Percentiles rank a stretch among this genome's conserved stretches.
phyloP scores from a whole-genome alignment of 768 basidiomycete species.

The Tylopilus plumbeoviolaceoides region DNA sequence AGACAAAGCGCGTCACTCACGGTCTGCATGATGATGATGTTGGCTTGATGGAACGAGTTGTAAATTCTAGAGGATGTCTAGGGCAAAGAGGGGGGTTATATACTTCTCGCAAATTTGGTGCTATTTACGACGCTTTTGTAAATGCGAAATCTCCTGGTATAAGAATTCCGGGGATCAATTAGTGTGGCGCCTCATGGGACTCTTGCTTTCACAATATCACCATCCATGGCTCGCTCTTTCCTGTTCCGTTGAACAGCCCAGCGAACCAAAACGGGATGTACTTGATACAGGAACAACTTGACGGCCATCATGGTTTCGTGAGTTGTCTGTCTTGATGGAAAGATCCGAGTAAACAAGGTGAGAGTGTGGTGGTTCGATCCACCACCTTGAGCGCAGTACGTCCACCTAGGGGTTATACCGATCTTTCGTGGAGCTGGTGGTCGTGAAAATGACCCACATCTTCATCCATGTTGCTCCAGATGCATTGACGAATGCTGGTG shows the following conservation, averaged over 20 bases:
- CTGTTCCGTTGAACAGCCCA: background rate
- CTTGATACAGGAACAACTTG: background rate
- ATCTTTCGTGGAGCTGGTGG: background rate
- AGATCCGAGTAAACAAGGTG: background rate
- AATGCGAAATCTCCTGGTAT: background rate
- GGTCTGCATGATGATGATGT: slow-evolving; percentile 18
- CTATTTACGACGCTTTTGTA: background rate
- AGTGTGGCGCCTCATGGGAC: background rate
- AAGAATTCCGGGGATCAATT: background rate
- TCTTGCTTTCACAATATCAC: background rate
- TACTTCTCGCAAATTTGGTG: slow-evolving; percentile 5
- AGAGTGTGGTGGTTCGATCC: background rate
- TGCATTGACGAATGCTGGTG: background rate
- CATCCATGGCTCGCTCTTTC: background rate
- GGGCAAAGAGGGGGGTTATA: slow-evolving; percentile 6
- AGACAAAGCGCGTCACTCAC: slow-evolving; percentile 3
- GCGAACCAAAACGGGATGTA: background rate
- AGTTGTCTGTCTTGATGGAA: background rate
- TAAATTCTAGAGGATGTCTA: background rate
- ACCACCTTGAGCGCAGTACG: background rate
- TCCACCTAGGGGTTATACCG: background rate
- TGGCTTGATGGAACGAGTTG: background rate
- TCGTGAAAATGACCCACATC: too few species aligned
- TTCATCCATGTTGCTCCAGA: too few species aligned
- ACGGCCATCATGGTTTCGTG: background rate